Evolutionary conservation across 768 basidiomycete species (phyloP), one percentile per base, ranked within the genome.

Genomic region (Punctularia strigosozonata): DNA sequence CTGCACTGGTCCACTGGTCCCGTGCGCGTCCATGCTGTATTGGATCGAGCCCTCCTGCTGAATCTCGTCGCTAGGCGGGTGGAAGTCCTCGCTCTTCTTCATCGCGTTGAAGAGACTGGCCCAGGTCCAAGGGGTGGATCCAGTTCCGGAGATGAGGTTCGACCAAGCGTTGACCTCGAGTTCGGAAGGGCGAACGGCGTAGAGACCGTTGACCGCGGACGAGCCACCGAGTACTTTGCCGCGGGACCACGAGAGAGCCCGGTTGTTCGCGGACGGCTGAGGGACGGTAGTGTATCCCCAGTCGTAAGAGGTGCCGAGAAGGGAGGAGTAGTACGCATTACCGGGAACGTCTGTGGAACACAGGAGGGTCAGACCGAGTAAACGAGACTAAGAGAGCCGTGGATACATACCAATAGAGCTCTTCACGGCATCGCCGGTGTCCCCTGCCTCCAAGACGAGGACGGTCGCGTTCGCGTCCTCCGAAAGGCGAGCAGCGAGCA

Each of bases 201-300:
- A 81, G 65, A 82, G 66, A 35, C 76, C 79, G 54, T 85, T 85
- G 38, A 81, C 63, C 6, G 80, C 77, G 22, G 75, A 66, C 0
- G 73, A 77, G 5, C 81, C 80, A 38, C 81, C 80, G 18, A 85
- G 63, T 36, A 76, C 71, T 54, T 74, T 77, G 23, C 81, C 82
- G 24, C 74, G 65, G 4, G 79, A 73, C 73, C 78, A 80, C 3
- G 59, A 40, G 30, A 77, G 43, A 1, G 45, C 49, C 20, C 75
- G 63, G 39, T 64, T 63, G 24, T 51, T 55, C 17, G 65, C 61
- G 42, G 63, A 58, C 0, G 61, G 36, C 51, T 80, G 77, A 1
- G 66, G 52, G 4, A 61, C 58, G 12, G 73, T 73, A 31, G 54
- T 54, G 58, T 71, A 76, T 14, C 60, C 54, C 71, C 74, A 80